Evolutionary conservation across 23 red algal genomes (phyloP), one percentile per base, ranked within the genome.

Genomic region (Gracilaria caudata): DNA sequence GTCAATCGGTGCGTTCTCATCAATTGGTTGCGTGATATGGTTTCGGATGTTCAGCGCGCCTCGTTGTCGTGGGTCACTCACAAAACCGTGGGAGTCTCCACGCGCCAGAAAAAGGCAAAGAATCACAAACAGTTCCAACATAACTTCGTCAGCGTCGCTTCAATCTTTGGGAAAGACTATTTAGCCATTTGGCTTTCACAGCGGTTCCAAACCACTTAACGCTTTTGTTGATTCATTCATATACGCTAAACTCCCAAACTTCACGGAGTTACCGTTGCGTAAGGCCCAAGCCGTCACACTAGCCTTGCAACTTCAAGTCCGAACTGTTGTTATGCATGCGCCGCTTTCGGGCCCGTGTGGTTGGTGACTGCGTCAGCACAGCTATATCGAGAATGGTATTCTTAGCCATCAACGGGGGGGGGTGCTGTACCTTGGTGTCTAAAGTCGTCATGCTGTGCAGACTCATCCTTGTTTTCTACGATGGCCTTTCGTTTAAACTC

Each of bases 1-100:
- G 61, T 91, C 87, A 14, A 68, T 49, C 6, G 82, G 82, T 0
- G 82, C 82, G 1, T 35, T n/a, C 5, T 23, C 38, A 49, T 78
- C 26, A 16, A 89, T 66, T 26, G 63, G 28, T 73, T 75, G 70
- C 3, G 70, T 75, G 37, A 75, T 75, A 47, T 75, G 70, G 25
- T 75, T 75, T 21, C 40, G 19, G 8, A 75, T 75, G 21, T 75
- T 75, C 17, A 75, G 43, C 24, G 70, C 37, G 11, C 70, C 70
- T 25, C 70, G 24, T 29, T 75, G 70, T 7, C 70, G 39, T 5
- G 70, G 70, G 32, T 75, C 40, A 33, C 70, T 47, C n/a, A 75
- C 21, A 19, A 75, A 29, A 2, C 70, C 70, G 35, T 75, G 70
- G 4, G 70, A 38, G 25, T 75, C 19, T 47, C 4, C 70, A 20